Conservation (phyloP, 2,329 filamentous ascomycete species). For the Lizonia empirigonia region DNA sequence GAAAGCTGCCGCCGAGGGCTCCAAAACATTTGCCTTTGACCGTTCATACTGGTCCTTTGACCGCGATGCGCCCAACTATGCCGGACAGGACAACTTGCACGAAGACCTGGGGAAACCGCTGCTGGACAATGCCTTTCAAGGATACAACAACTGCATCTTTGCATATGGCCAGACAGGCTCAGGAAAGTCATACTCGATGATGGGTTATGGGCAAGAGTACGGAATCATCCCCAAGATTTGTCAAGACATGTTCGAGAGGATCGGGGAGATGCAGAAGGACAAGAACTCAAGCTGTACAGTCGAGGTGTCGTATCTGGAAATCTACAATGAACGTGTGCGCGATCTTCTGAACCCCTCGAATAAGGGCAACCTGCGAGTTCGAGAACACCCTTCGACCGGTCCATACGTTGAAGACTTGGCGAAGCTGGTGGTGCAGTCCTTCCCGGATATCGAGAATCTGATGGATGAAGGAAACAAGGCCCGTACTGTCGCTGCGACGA, state of each 20-base stretch:
- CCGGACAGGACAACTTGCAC: constrained; percentile 88
- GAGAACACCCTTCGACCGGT: constrained; percentile 95
- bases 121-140: constrained; percentile 96
- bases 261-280: constrained; percentile 72
- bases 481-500: constrained; percentile 94
- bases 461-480: constrained; percentile 99
- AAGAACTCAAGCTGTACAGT: constrained; percentile 85
- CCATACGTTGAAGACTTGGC: constrained; percentile 98
- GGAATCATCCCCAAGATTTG: constrained; percentile 98
- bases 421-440: constrained; percentile 90
- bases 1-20: constrained; percentile 67
- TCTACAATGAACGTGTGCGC: constrained; percentile 97
- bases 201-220: constrained; percentile 95
- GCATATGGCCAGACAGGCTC: constrained; percentile 98
- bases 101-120: constrained; percentile 86
- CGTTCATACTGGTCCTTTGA: constrained; percentile 98
- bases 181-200: constrained; percentile 99
- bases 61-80: constrained; percentile 78
- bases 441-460: constrained; percentile 92
- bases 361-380: constrained; percentile 94
- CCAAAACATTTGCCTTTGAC: constrained; percentile 94
- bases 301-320: constrained; percentile 97
- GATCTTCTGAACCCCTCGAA: constrained; percentile 94
- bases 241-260: constrained; percentile 94
- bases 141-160: constrained; percentile 99